phyloP scores from a whole-genome alignment of 192 early-diverging fungal species.

The Globomyces pollinis-pini region DNA sequence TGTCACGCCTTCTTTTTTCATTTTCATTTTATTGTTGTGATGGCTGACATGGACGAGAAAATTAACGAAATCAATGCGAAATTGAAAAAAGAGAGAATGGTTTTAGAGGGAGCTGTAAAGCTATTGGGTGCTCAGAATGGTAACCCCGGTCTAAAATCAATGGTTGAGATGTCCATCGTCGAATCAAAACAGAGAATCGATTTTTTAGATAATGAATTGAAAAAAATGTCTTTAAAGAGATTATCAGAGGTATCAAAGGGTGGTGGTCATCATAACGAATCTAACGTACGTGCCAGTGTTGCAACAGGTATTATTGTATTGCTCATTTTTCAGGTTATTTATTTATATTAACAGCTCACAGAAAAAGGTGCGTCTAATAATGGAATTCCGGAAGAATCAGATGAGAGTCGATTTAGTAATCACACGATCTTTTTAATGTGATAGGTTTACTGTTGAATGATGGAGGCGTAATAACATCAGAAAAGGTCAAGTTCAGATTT shows the following conservation, averaged over 20 bases:
- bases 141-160: constrained; percentile 49
- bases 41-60: constrained; percentile 34
- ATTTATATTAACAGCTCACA: not conserved
- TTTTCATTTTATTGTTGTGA: not conserved
- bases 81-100: constrained; percentile 58
- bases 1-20: too few relatives aligned
- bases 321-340: not conserved
- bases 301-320: too few relatives aligned
- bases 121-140: constrained; percentile 56
- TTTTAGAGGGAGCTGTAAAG: constrained; percentile 60
- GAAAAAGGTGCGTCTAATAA: not conserved
- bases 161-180: constrained; percentile 45
- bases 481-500: constrained; percentile 62
- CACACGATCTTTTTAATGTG: too few relatives aligned
- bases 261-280: not conserved
- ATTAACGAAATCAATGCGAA: constrained; percentile 62
- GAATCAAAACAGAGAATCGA: constrained; percentile 22
- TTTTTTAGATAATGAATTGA: constrained; percentile 27
- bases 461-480: constrained; percentile 36
- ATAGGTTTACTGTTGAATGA: too few relatives aligned
- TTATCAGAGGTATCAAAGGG: not conserved
- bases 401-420: not conserved
- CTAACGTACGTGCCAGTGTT: too few relatives aligned
- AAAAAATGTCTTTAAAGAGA: constrained; percentile 20
- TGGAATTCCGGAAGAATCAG: not conserved